Evolutionary conservation across 306 rosid genomes (phyloP).

Genomic region (Betula pendula): DNA sequence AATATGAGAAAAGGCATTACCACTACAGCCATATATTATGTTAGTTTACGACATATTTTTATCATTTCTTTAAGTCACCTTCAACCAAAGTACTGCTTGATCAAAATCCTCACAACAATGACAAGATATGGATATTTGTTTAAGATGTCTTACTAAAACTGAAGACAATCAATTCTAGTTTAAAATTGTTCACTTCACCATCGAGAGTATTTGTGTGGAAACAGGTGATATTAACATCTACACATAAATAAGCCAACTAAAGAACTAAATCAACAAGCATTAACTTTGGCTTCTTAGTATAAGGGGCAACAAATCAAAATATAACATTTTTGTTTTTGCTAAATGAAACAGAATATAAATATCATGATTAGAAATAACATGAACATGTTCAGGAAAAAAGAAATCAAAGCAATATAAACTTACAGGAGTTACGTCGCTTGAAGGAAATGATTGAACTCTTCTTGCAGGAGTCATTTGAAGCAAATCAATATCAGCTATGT

Average conservation of each 20-base stretch:
- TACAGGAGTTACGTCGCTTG: slow-evolving; percentile 58
- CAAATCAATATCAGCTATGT: slow-evolving; percentile 74
- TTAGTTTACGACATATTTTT: too few species aligned
- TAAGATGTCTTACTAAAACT: neutral
- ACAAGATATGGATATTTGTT: neutral
- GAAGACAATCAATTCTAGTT: neutral
- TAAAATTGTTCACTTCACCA: neutral
- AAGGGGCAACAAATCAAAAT: neutral
- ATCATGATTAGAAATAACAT: neutral
- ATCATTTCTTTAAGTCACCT: neutral
- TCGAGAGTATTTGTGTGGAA: neutral
- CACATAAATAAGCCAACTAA: slow-evolving; percentile 5
- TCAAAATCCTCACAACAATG: neutral
- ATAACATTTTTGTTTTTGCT: neutral
- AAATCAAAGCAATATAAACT: slow-evolving; percentile 37
- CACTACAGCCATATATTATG: neutral
- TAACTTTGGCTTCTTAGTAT: neutral
- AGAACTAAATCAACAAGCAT: neutral
- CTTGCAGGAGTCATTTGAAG: slow-evolving; percentile 76
- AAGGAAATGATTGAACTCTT: slow-evolving; percentile 69
- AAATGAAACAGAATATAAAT: slow-evolving; percentile 17
- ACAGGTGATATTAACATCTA: neutral
- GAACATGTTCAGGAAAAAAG: slow-evolving; percentile 16
- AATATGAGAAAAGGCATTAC: neutral
- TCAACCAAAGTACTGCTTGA: neutral